Conservation (phyloP, 805 yeast genomes). For the Spathaspora girioi region DNA sequence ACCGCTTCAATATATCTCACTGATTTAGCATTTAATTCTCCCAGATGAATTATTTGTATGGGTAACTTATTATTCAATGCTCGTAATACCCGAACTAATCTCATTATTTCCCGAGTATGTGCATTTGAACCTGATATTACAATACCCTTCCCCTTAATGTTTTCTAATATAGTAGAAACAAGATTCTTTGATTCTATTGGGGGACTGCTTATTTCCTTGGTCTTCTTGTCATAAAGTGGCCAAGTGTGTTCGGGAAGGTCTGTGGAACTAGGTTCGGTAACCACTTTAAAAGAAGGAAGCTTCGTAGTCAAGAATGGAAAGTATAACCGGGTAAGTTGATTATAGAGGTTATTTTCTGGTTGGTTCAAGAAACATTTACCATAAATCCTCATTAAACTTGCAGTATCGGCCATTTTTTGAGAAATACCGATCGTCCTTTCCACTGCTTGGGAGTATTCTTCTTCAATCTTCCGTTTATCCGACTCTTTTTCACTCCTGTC, state of each 20-base stretch:
- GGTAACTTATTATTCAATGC: slow-evolving; percentile 29
- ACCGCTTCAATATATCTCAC: slow-evolving; percentile 17
- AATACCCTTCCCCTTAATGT: slow-evolving; percentile 28
- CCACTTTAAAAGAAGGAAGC: slow-evolving; percentile 19
- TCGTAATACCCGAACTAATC: slow-evolving; percentile 27
- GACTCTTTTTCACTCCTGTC: not conserved
- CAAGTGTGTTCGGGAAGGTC: slow-evolving; percentile 1
- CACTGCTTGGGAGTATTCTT: slow-evolving; percentile 12
- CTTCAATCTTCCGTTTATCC: slow-evolving; percentile 1
- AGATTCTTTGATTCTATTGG: slow-evolving; percentile 10
- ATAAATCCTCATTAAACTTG: slow-evolving; percentile 24
- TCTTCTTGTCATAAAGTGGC: slow-evolving; percentile 4
- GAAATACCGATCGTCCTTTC: slow-evolving; percentile 15
- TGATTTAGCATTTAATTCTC: slow-evolving; percentile 21
- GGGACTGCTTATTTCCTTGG: slow-evolving; percentile 2
- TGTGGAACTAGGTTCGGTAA: not conserved
- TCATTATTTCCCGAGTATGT: slow-evolving; percentile 18
- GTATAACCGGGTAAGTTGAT: slow-evolving; percentile 16
- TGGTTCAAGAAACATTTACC: slow-evolving; percentile 25
- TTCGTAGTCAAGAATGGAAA: slow-evolving; percentile 23
- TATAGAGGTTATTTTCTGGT: slow-evolving; percentile 8
- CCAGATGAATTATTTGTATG: slow-evolving; percentile 24
- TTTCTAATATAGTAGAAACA: slow-evolving; percentile 39
- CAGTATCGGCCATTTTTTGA: slow-evolving; percentile 28
- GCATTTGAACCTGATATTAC: slow-evolving; percentile 25